Evolutionary conservation across 164 flowering plant species (phyloP).

Genomic region (Macadamia tetraphylla): DNA sequence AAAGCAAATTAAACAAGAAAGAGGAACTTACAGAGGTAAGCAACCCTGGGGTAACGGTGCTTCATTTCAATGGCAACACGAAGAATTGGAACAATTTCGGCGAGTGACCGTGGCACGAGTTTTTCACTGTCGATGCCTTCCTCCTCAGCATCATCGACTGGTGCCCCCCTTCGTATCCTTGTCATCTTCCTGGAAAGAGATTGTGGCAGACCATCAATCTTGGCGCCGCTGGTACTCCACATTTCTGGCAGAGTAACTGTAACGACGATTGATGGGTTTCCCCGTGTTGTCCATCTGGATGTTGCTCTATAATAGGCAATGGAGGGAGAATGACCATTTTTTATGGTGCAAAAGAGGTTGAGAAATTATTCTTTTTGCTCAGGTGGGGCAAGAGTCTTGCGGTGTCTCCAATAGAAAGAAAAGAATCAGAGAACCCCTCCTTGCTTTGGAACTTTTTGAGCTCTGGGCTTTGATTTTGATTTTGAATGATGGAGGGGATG

Average conservation of each 20-base stretch:
- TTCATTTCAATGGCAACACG: conserved; percentile 92
- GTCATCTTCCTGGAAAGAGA: conserved; percentile 19
- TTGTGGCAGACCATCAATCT: conserved; percentile 2
- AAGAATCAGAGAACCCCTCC: background rate
- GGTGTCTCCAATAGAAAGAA: background rate
- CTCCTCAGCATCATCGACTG: conserved; percentile 10
- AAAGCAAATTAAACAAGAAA: background rate
- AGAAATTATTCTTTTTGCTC: background rate
- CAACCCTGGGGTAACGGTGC: conserved; percentile 61
- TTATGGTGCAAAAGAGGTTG: background rate
- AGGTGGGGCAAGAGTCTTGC: background rate
- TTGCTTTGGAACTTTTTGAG: background rate
- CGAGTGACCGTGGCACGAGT: conserved; percentile 78
- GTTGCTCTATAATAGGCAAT: background rate
- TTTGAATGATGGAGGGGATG: too few relatives aligned
- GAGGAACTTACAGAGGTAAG: conserved; percentile 69
- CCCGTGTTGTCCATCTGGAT: background rate
- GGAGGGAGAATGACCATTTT: background rate
- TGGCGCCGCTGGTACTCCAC: conserved; percentile 31
- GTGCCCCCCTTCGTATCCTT: conserved; percentile 14
- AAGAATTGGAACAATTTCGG: conserved; percentile 71
- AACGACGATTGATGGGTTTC: too few relatives aligned
- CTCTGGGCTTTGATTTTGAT: background rate
- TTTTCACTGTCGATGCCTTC: conserved; percentile 52
- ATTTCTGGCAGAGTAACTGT: conserved; percentile 8